phyloP scores from a whole-genome alignment of 2,329 filamentous ascomycete species.

The Cadophora sp. region DNA sequence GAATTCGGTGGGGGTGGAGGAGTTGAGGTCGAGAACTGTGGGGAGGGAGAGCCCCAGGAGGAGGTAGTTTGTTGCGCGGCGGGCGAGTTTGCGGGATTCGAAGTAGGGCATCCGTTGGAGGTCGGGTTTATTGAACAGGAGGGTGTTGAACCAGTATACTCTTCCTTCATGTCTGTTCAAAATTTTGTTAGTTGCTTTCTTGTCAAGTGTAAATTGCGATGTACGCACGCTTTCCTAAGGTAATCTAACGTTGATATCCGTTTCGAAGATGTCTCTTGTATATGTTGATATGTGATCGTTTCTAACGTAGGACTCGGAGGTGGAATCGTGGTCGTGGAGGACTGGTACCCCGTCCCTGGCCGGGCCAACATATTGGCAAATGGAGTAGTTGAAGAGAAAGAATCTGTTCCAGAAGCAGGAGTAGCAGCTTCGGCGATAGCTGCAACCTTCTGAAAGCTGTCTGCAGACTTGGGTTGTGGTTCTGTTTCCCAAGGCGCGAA shows the following conservation, averaged over 20 bases:
- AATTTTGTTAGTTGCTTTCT: conserved; percentile 14
- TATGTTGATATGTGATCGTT: conserved; percentile 57
- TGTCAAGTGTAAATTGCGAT: not conserved
- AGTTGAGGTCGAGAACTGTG: conserved; percentile 86
- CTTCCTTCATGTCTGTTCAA: conserved; percentile 81
- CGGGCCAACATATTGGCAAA: conserved; percentile 43
- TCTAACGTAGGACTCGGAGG: conserved; percentile 45
- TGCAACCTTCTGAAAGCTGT: conserved; percentile 34
- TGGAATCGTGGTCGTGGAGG: conserved; percentile 31
- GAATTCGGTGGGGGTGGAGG: conserved; percentile 81
- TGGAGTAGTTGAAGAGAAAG: conserved; percentile 37
- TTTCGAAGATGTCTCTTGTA: conserved; percentile 89
- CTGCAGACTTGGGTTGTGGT: conserved; percentile 28
- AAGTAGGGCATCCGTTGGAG: conserved; percentile 85
- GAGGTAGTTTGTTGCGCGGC: conserved; percentile 92
- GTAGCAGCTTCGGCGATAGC: conserved; percentile 29
- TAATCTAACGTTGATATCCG: conserved; percentile 95
- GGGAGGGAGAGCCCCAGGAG: conserved; percentile 92
- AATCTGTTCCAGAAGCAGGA: conserved; percentile 32
- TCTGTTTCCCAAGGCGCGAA: conserved; percentile 18
- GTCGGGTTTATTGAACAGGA: conserved; percentile 86
- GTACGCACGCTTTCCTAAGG: conserved; percentile 82
- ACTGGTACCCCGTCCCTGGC: conserved; percentile 39
- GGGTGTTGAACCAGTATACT: conserved; percentile 98
- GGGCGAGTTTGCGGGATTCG: conserved; percentile 80